A percentile compares a stretch with the other conserved stretches of the same genome.
Conservation (phyloP, 1,284 basidiomycete genomes). For the Microbotryum scabiosae region DNA sequence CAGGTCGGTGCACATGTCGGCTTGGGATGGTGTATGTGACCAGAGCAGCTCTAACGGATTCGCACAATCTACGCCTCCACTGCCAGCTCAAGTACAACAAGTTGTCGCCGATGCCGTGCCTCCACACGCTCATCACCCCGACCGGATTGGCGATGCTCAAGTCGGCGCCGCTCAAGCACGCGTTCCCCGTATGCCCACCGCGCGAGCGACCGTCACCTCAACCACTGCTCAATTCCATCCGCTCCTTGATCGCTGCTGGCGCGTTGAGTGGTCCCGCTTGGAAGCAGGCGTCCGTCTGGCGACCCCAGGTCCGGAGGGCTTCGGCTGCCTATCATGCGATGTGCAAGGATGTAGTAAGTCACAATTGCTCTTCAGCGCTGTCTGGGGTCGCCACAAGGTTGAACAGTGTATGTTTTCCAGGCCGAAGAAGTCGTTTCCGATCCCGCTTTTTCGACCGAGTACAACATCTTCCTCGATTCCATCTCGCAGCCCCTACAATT, state of each 20-base stretch:
- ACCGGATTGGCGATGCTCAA: conserved; percentile 27
- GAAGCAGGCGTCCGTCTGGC: conserved; percentile 20
- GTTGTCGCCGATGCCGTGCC: conserved; percentile 14
- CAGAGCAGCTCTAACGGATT: no score
- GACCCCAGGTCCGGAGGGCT: conserved; percentile 20
- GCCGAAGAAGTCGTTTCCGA: conserved; percentile 24
- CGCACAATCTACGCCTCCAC: background rate
- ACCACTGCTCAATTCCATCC: conserved; percentile 24
- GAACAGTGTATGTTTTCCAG: no score
- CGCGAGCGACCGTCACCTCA: conserved; percentile 16
- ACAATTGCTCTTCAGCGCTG: no score
- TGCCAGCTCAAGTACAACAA: conserved; percentile 21
- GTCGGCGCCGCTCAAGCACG: conserved; percentile 25
- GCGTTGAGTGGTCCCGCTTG: conserved; percentile 11
- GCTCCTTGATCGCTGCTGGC: conserved; percentile 17
- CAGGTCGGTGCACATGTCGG: conserved; percentile 9
- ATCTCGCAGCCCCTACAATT: conserved; percentile 24
- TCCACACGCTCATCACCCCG: conserved; percentile 26
- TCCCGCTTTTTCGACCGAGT: conserved; percentile 17
- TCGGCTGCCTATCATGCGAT: conserved; percentile 23
- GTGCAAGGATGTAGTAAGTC: conserved; percentile 5
- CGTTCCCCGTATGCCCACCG: conserved; percentile 24
- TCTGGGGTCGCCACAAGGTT: no score
- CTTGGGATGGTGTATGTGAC: background rate
- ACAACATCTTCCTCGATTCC: conserved; percentile 27